A percentile compares a stretch with the other conserved stretches of the same genome.
phyloP scores from a whole-genome alignment of 129 eudicot genomes.

The Flaveria linearis region DNA sequence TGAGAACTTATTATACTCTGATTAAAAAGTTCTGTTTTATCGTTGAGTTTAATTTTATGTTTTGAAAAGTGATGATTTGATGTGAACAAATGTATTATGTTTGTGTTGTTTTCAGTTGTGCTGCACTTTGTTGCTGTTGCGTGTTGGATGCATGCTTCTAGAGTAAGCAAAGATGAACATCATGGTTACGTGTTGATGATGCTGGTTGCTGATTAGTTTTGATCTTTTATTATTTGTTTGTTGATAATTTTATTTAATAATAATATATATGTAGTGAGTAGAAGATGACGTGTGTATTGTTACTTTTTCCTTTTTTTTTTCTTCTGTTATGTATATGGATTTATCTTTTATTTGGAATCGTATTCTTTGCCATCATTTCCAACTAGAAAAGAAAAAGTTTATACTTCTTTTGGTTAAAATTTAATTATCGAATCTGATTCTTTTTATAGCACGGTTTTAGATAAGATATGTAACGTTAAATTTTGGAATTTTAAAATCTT shows the following conservation, averaged over 20 bases:
- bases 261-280: background rate
- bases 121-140: constrained; percentile 67
- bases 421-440: constrained; percentile 21
- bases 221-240: constrained; percentile 28
- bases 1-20: too few relatives aligned
- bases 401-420: background rate
- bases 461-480: background rate
- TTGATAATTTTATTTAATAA: constrained; percentile 1
- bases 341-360: constrained; percentile 9
- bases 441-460: background rate
- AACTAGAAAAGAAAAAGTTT: background rate
- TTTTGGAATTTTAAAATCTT: too few relatives aligned
- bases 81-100: background rate
- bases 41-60: too few relatives aligned
- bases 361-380: background rate
- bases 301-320: background rate
- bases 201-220: constrained; percentile 1
- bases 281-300: constrained; percentile 26
- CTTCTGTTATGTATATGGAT: constrained; percentile 18
- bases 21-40: too few relatives aligned
- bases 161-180: constrained; percentile 34
- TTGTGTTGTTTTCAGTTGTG: constrained; percentile 37
- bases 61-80: too few relatives aligned
- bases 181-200: constrained; percentile 17
- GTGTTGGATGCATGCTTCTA: constrained; percentile 61